Percentiles rank a stretch among this genome's conserved stretches.
Evolutionary conservation across 768 basidiomycete genomes (phyloP).

Genomic region (Lenzites betulinus): DNA sequence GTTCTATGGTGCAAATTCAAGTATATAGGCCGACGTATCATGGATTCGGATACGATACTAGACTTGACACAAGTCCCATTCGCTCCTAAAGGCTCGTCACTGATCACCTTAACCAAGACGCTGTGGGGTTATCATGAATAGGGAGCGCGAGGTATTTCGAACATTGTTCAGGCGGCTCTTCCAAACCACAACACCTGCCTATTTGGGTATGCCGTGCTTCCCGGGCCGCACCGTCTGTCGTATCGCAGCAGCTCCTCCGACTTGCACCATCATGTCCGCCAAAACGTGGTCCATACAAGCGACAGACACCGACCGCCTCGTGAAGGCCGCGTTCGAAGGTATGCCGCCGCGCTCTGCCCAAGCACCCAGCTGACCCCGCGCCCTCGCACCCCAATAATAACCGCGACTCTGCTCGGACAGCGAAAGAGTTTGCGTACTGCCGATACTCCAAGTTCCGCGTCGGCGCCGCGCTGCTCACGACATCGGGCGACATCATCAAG

Average conservation of each 20-base stretch:
- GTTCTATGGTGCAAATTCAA: too few species aligned
- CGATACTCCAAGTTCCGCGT: constrained; percentile 94
- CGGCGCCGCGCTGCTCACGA: constrained; percentile 79
- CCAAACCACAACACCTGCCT: not conserved
- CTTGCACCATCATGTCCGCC: constrained; percentile 20
- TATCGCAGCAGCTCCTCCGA: not conserved
- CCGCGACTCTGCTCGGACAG: constrained; percentile 26
- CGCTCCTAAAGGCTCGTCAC: too few species aligned
- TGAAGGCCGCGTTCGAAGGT: constrained; percentile 65
- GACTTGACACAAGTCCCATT: too few species aligned
- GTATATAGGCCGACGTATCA: too few species aligned
- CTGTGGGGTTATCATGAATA: too few species aligned
- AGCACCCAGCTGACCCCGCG: not conserved
- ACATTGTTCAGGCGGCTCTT: too few species aligned
- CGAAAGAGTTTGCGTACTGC: constrained; percentile 70
- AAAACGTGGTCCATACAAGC: constrained; percentile 36
- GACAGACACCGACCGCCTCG: constrained; percentile 50
- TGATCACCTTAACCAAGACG: too few species aligned
- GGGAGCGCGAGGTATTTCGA: too few species aligned
- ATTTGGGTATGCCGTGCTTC: not conserved
- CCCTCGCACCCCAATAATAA: not conserved
- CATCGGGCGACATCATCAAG: constrained; percentile 71
- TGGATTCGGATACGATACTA: too few species aligned
- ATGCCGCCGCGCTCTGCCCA: not conserved
- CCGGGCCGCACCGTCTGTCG: not conserved